These are phyloP conservation scores for Xanthoconium stramineum DNA, from an alignment of 768 basidiomycete genomes.

Conservation along the genomic window DNA sequence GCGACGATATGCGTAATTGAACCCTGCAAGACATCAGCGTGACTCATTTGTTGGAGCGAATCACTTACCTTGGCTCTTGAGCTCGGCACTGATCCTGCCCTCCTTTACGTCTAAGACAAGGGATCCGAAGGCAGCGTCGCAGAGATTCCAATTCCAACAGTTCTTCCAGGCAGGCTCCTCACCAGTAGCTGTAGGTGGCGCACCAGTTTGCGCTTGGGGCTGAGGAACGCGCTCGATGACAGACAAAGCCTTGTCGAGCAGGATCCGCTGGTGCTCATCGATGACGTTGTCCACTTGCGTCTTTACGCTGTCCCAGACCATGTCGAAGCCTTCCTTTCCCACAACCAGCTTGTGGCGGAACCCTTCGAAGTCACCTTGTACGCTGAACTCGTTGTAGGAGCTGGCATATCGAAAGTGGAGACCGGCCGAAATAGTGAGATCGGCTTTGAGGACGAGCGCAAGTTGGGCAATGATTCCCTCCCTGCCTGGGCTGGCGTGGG, in stretches of 20 bases:
- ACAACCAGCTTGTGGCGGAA: conserved; percentile 76
- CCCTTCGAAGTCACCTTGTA: conserved; percentile 84
- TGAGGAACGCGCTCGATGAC: conserved; percentile 81
- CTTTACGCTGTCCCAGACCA: conserved; percentile 95
- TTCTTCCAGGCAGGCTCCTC: conserved; percentile 99
- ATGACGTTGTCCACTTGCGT: conserved; percentile 87
- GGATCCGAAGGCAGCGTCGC: conserved; percentile 91
- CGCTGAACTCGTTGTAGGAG: conserved; percentile 95
- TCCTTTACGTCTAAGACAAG: conserved; percentile 88
- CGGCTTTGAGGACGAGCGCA: conserved; percentile 86
- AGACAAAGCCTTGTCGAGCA: conserved; percentile 85
- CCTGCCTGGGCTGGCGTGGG: conserved; percentile 88
- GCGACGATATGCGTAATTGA: conserved; percentile 94
- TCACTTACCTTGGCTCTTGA: conserved; percentile 82
- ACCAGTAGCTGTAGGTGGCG: conserved; percentile 47
- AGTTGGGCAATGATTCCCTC: conserved; percentile 93
- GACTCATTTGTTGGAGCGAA: not conserved
- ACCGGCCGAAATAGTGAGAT: conserved; percentile 90
- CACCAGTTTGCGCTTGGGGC: conserved; percentile 35
- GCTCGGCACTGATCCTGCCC: conserved; percentile 86
- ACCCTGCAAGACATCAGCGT: conserved; percentile 49
- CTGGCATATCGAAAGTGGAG: conserved; percentile 97
- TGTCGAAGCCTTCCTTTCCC: conserved; percentile 81
- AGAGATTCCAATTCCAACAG: conserved; percentile 98
- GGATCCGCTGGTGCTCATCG: conserved; percentile 83